Base-by-base conservation (phyloP, 2,329 filamentous ascomycete species). In the Leptographium procerum region DNA sequence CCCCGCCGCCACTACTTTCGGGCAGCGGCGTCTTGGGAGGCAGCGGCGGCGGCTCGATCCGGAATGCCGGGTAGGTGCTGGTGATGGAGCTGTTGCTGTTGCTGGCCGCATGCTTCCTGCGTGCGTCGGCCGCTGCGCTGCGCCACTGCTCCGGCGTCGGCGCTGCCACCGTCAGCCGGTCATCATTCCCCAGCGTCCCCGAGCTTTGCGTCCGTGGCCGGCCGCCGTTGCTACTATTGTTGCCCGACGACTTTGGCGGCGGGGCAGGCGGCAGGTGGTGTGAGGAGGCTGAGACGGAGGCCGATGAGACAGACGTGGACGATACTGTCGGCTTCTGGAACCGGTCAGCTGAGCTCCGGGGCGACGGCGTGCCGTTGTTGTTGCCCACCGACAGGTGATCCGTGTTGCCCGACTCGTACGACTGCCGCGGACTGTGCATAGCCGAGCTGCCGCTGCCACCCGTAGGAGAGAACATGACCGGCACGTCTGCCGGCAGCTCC, bases 21-120 rank as follows among this genome's bases (percentile, higher is more conserved):
- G 79, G 82, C 4, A 91, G 78, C 0, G 87, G 87, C 1, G 86
- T 90, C 70, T 92, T 91, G 11, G 88, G 88, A 19, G 88, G 88
- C 40, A 90, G 68, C 0, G 88, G 87, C 7, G 88, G 88, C 4
- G 87, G 84, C 60, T 81, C 81, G 29, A 80, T 76, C 64, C 77
- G 70, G 63, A 77, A 24, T 13, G 28, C 11, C 16, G 29, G 10
- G 1, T n/a, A n/a, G 16, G 34, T 9, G 24, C 28, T 24, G n/a
- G 16, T 10, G 13, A 47, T 11, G 24, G 47, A 5, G 66, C 29
- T 69, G 67, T 31, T 63, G 65, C 36, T 66, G 66, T 61, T 70
- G 65, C 40, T 63, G 65, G 36, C 66, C 66, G 40, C 59, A 59
- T 29, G 40, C 59, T 60, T 29, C 28, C 33, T 34, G 22, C 36